A percentile compares a stretch with the other conserved stretches of the same genome.
These are phyloP conservation scores for Aureobasidium vineae DNA, from an alignment of 2,329 filamentous ascomycete species.

Conservation along the genomic window DNA sequence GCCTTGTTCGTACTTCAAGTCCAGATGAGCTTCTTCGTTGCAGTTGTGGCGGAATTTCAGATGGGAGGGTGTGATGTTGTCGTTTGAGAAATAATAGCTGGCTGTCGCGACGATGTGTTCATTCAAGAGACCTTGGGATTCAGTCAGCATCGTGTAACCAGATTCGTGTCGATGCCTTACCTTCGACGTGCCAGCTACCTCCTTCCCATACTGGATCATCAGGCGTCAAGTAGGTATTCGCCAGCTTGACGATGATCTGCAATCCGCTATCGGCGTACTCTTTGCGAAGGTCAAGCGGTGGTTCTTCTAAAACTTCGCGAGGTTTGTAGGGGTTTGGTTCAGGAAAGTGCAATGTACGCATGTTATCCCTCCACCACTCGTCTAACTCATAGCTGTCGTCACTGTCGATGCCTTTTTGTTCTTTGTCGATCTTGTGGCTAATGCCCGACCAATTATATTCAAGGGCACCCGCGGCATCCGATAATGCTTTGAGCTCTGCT, in stretches of 20 bases:
- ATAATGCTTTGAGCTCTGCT: background rate
- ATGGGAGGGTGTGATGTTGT: slow-evolving; percentile 56
- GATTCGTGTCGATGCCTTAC: slow-evolving; percentile 28
- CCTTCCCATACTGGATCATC: slow-evolving; percentile 56
- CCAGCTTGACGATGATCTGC: slow-evolving; percentile 64
- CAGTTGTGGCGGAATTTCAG: slow-evolving; percentile 46
- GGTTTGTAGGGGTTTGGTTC: background rate
- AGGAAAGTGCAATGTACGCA: background rate
- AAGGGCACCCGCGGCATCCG: background rate
- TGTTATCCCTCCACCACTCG: background rate
- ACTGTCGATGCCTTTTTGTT: background rate
- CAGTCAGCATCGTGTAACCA: background rate
- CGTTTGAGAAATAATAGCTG: slow-evolving; percentile 59
- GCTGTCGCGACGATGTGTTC: slow-evolving; percentile 64
- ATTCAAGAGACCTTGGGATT: slow-evolving; percentile 45
- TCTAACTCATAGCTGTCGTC: background rate
- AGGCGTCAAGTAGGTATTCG: slow-evolving; percentile 58
- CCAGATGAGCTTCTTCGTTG: background rate
- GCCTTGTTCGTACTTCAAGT: background rate
- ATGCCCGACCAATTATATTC: no score
- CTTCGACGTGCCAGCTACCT: slow-evolving; percentile 54
- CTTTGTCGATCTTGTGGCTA: background rate
- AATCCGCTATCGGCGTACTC: slow-evolving; percentile 48
- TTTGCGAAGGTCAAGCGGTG: slow-evolving; percentile 29
- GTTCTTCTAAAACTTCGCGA: background rate